phyloP scores from a whole-genome alignment of 345 rosid genomes.

The Melastoma malabathricum region DNA sequence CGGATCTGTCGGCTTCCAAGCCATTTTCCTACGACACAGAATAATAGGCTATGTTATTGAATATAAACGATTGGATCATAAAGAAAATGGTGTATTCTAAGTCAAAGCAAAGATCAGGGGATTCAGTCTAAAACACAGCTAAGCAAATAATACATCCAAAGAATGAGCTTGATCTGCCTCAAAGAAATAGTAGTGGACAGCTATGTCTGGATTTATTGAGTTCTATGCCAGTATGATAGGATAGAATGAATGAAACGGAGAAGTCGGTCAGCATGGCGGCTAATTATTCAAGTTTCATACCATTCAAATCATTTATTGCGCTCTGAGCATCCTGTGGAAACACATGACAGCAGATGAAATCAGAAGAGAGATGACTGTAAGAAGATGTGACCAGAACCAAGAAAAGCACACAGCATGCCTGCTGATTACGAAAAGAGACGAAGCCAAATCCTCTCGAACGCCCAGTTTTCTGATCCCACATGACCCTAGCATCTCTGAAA shows the following conservation, averaged over 20 bases:
- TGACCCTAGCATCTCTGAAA: conserved; percentile 69
- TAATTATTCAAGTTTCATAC: conserved; percentile 19
- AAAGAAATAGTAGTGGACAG: no score
- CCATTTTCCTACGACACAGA: conserved; percentile 54
- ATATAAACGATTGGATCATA: no score
- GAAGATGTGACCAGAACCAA: neutral
- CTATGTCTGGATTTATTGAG: no score
- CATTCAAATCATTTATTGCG: conserved; percentile 76
- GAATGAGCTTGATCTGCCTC: no score
- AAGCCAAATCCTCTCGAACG: conserved; percentile 93
- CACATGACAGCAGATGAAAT: neutral
- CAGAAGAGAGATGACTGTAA: neutral
- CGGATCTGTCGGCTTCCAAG: conserved; percentile 83
- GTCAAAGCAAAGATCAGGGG: no score
- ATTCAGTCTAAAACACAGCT: no score
- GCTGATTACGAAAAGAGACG: conserved; percentile 74
- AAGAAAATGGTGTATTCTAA: no score
- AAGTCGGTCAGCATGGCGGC: neutral
- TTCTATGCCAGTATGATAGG: neutral
- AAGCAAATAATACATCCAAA: no score
- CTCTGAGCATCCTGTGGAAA: conserved; percentile 69
- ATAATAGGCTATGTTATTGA: no score
- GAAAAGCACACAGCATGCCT: conserved; percentile 19
- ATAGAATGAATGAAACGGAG: neutral
- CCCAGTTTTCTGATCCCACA: conserved; percentile 98